Base-by-base conservation (phyloP, 108 stramenopile genomes). In the Seminavis robusta region DNA sequence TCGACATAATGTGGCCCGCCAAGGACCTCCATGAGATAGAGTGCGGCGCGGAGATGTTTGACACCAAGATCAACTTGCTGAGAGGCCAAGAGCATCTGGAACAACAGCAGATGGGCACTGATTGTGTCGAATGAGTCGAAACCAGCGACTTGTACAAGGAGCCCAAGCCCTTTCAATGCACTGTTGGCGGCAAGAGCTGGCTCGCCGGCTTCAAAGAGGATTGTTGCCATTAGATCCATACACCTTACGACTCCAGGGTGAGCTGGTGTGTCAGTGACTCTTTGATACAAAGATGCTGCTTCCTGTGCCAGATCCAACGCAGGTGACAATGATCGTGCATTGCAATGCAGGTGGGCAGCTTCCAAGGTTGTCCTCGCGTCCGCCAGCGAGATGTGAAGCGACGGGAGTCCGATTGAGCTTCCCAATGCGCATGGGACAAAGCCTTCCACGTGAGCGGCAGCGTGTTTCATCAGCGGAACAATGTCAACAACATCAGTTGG, bases 391-490 rank as follows among this genome's bases (percentile, higher is more conserved):
- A 92, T 74, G 37, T 92, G 85, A 28, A 92, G 62, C 1, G 83
- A 68, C 37, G 79, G 73, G 38, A 69, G 62, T 4, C 67, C 63
- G 38, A 62, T 43, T 34, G 65, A 51, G 23, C 64, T 28, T 44
- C 73, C 65, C 36, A 80, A 63, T 31, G 67, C 67, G 41, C 82
- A 89, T 23, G 92, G 76, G 21, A 70, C 58, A 59, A 83, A 89
- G 11, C 82, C 75, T 41, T 84, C 85, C 23, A 67, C 54, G 37
- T 59, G 64, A 25, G 89, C 79, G 15, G 90, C 90, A 24, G 86
- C 75, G 47, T 89, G 84, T 72, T 97, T 98, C 40, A 96, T 86
- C 51, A 95, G 55, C 8, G 98, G 98, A 24, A 94, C 69, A 43
- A 97, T 61, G 23, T 91, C 92, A 21, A 87, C 56, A 27, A 98